Evolutionary conservation across 2,329 filamentous ascomycete species (phyloP), one percentile per base, ranked within the genome.

Genomic region (Colletotrichum tanaceti): DNA sequence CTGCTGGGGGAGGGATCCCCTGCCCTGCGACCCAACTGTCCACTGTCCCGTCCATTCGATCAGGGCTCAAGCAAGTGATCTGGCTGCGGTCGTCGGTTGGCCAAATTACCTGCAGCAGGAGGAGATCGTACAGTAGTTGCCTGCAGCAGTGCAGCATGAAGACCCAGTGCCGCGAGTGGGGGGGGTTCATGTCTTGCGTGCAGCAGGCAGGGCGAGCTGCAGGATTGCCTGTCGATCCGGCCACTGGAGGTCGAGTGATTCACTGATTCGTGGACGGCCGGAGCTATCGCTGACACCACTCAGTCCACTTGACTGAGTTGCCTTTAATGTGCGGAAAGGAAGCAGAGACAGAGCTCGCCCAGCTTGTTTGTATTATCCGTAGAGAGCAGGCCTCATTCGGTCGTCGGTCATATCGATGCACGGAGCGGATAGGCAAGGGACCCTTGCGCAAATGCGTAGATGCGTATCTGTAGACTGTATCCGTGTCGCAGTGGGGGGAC

Each of bases 351-450:
- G 14, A 14, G 22, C 32, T 22, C 43, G 46, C 18, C 35, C 35
- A 60, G 58, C 13, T 52, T 38, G 18, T 35, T 52, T 22, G 32
- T n/a, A n/a, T n/a, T 32, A 32, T 7, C 28, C 1, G 28, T 32
- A 32, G 28, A 32, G 28, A 32, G 28, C 28, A 32, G 9, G 22
- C 32, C 18, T 35, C 20, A 41, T 49, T 32, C 9, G 24, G 18
- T 65, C 61, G 61, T 54, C n/a, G 65, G 16, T 60, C 54, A 60
- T 13, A 20, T 50, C 39, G 13, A 55, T 57, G 55, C 46, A 58
- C 11, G 13, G 18, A 38, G 4, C 66, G 66, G 66, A 55, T 69
- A 69, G 55, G 66, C 55, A 69, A 66, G 57, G 66, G 55, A 69
- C 63, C 47, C 54, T 22, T 53, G 47, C 18, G 53, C 41, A 20